Conservation (phyloP, 495 filamentous ascomycete genomes). For the Hypoxylon subgilvum region DNA sequence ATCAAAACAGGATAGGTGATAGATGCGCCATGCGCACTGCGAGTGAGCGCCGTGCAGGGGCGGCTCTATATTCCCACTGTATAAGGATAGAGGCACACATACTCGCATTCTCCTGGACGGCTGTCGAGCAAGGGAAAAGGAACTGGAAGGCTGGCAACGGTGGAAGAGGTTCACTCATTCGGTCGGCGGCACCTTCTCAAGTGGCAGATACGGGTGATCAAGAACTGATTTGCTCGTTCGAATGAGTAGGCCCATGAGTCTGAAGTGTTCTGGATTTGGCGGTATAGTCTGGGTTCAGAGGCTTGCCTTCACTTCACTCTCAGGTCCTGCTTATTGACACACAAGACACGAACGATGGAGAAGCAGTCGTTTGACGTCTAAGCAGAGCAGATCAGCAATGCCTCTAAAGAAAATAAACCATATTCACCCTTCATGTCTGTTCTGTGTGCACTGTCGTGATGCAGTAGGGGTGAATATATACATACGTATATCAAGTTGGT, state of each 20-base stretch:
- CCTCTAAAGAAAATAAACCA: slow-evolving; percentile 21
- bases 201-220: slow-evolving; percentile 14
- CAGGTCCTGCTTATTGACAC: slow-evolving; percentile 10
- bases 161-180: slow-evolving; percentile 13
- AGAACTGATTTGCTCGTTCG: slow-evolving; percentile 25
- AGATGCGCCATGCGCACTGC: slow-evolving; percentile 41
- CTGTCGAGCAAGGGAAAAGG: slow-evolving; percentile 20
- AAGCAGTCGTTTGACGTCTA: background rate
- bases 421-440: background rate
- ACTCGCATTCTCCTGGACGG: slow-evolving; percentile 34
- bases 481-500: no score
- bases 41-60: slow-evolving; percentile 32
- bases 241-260: slow-evolving; percentile 6
- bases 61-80: slow-evolving; percentile 32
- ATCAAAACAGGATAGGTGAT: slow-evolving; percentile 39
- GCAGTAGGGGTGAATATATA: no score
- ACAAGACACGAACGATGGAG: slow-evolving; percentile 4
- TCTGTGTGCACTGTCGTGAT: background rate
- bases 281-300: slow-evolving; percentile 8
- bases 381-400: slow-evolving; percentile 9
- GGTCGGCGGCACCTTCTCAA: slow-evolving; percentile 9
- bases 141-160: slow-evolving; percentile 13
- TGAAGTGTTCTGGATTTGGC: slow-evolving; percentile 17
- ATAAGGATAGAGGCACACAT: slow-evolving; percentile 36
- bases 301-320: slow-evolving; percentile 9